Evolutionary conservation across 2,329 filamentous ascomycete genomes (phyloP), one percentile per base, ranked within the genome.

Genomic region (Fusarium sp.): DNA sequence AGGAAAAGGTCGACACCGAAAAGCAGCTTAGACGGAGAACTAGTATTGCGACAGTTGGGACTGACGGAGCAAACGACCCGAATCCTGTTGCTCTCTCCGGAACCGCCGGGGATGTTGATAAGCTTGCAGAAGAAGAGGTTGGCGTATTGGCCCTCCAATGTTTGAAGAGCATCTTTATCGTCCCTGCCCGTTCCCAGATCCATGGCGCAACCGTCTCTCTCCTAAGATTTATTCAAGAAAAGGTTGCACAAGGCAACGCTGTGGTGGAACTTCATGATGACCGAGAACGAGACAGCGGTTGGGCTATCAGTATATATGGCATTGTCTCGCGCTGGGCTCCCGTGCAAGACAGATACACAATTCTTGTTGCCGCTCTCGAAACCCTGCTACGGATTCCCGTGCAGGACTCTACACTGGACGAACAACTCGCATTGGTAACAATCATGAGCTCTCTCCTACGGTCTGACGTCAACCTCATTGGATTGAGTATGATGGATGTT

Each of bases 401-500:
- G 41, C 88, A 87, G 11, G 93, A 95, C 78, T 90, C 92, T 15
- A 90, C 91, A 47, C 82, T 98, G 39, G 87, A 90, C 50, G 90
- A 93, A 62, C 93, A 98, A 78, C 85, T 95, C 61, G 89, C 92
- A 9, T 86, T 98, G 68, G 89, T 93, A 2, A 91, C 91, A 48
- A 91, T 98, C 83, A 90, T 98, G 67, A 91, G 94, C 69, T 94
- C 93, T 71, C 87, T 98, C 15, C 86, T 99, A 52, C 92, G 93
- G 58, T 98, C 96, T 0, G 91, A 96, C 47, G 91, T 97, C 79
- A 98, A 98, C 82, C 88, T 98, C 79, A 98, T 99, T 70, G 96
- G 96, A 3, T 86, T 99, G 51, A 98, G 95, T 80, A 93, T 98
- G 59, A 98, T 98, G 91, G 96, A 99, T 81, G 92, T 98, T 24